Base-by-base conservation (phyloP, 1,139 yeast genomes). In the Saccharomycopsis hybrid region DNA sequence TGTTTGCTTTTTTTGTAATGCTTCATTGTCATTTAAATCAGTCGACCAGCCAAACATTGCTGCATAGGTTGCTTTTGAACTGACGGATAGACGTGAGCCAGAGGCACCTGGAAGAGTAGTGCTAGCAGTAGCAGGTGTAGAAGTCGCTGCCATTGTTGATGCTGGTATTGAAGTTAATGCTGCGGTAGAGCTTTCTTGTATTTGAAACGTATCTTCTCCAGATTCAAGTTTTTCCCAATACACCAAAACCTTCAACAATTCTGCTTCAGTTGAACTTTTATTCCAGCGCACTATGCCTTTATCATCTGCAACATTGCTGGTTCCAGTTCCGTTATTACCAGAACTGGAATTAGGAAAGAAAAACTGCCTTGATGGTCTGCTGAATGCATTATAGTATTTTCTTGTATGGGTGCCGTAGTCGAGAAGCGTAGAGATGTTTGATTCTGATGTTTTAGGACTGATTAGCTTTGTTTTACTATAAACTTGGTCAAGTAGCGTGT, bases 41-140 rank as follows among this genome's bases (percentile, higher is more conserved):
- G 54, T 52, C 8, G 55, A 44, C 55, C 55, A 52, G 25, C 55
- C 55, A 39, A 52, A 52, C 53, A 52, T 52, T 8, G 55, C 46
- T 9, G 44, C 48, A 37, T 48, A 51, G 3, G 36, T 42, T 18
- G 18, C 18, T 18, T 18, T 18, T 18, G 18, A 18, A 35, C 43
- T 41, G 8, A 13, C 30, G 30, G 39, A 36, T 24, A 5, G n/a
- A 7, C 39, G 18, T 36, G 24, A 13, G 24, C 39, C 39, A 36
- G n/a, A 11, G 9, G 39, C 35, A 18, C 18, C 18, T 18, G 18
- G 18, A 18, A 18, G 18, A 18, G 18, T 18, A 31, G 35, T 8
- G 35, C 35, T 31, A 11, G 7, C 35, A 31, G 35, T 31, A 31
- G 35, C 35, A 11, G 11, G 7, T 11, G 35, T 31, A 31, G 35